Conservation (phyloP, 1,284 basidiomycete genomes). For the Xerocomus minutiporus region DNA sequence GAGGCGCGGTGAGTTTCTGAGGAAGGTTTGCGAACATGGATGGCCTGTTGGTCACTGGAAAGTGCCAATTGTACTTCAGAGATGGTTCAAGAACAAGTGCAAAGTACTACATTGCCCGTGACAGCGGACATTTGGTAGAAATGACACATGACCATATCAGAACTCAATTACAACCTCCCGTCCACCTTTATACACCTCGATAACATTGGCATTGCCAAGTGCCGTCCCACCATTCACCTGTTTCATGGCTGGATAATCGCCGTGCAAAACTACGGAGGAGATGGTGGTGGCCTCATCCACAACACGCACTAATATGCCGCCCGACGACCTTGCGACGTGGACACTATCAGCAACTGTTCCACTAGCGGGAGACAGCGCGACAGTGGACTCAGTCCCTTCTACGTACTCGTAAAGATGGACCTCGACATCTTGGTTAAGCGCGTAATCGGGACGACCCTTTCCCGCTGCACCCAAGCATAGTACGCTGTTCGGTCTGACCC, state of each 20-base stretch:
- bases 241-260: conserved; percentile 14
- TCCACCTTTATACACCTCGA: conserved; percentile 6
- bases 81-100: neutral
- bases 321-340: conserved; percentile 10
- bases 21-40: conserved; percentile 63
- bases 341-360: conserved; percentile 7
- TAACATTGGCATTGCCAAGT: neutral
- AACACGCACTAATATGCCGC: conserved; percentile 5
- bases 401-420: conserved; percentile 39
- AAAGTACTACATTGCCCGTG: too few species aligned
- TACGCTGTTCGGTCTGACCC: conserved; percentile 54
- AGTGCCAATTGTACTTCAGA: neutral
- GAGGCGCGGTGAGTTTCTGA: conserved; percentile 67
- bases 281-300: conserved; percentile 7
- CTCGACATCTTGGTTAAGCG: conserved; percentile 38
- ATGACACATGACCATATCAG: neutral
- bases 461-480: conserved; percentile 49
- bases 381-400: conserved; percentile 11
- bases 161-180: conserved; percentile 12
- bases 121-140: too few species aligned
- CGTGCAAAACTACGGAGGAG: conserved; percentile 15
- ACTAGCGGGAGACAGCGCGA: conserved; percentile 13
- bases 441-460: conserved; percentile 62
- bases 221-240: conserved; percentile 9
- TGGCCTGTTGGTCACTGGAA: neutral